phyloP scores from a whole-genome alignment of 805 yeast species.

The Trichomonascus vanleenenianus region DNA sequence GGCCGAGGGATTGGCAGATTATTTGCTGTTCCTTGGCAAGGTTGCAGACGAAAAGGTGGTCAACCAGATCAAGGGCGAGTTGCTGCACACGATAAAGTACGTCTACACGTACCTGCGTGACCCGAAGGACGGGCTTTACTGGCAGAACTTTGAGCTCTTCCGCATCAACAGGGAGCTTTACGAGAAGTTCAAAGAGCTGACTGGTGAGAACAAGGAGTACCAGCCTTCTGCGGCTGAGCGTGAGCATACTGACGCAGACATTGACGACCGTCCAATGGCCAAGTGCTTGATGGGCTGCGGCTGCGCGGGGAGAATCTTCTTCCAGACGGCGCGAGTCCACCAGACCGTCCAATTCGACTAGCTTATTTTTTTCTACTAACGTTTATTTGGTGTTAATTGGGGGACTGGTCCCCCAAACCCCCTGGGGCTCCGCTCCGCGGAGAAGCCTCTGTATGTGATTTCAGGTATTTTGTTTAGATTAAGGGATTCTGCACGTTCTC shows the following conservation, averaged over 20 bases:
- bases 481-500: too few relatives aligned
- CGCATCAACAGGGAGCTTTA: constrained; percentile 43
- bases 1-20: constrained; percentile 63
- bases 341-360: constrained; percentile 25
- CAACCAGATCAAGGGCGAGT: constrained; percentile 32
- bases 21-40: constrained; percentile 41
- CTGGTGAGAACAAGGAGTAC: constrained; percentile 47
- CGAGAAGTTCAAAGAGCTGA: constrained; percentile 43
- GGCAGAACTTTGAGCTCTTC: constrained; percentile 52
- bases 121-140: constrained; percentile 50
- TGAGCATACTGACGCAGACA: constrained; percentile 33
- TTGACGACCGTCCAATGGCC: constrained; percentile 32
- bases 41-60: constrained; percentile 30
- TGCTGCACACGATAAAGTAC: constrained; percentile 47
- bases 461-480: too few relatives aligned
- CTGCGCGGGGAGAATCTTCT: constrained; percentile 61
- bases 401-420: too few relatives aligned
- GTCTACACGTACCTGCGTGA: constrained; percentile 52
- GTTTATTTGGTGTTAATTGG: not conserved
- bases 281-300: constrained; percentile 56
- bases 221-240: constrained; percentile 47
- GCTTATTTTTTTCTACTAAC: not conserved
- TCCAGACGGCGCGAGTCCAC: constrained; percentile 55
- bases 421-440: too few relatives aligned
- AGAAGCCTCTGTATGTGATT: too few relatives aligned